Base-by-base conservation (phyloP, 2,329 filamentous ascomycete genomes). In the Podosphaera fusca region DNA sequence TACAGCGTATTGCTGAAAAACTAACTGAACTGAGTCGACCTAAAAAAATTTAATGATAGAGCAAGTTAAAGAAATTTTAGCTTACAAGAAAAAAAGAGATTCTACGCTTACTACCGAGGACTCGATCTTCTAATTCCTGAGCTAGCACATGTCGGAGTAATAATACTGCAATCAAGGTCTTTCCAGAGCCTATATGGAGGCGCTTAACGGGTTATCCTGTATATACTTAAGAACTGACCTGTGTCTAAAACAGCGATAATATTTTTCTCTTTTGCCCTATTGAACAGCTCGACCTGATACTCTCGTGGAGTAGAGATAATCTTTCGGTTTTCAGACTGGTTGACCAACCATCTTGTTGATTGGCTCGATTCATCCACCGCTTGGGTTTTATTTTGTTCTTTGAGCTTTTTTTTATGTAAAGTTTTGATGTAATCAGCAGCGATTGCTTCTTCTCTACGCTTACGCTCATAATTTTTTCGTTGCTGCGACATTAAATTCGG, bases 171-270 rank as follows among this genome's bases (percentile, higher is more conserved):
- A 98, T 95, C n/a, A 95, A 74, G 0, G 92, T 98, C 70, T 98
- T 98, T 2, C 92, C 92, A 2, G 87, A 88, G 10, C 92, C 85
- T 82, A 58, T 29, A 63, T 50, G 57, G 51, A 29, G n/a, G 52
- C 38, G n/a, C 21, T 7, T 6, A 6, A 33, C n/a, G 14, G 35
- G 33, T 10, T 12, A 42, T 42, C 38, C n/a, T 42, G 38, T 4
- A 31, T 9, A 31, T 14, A 10, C 21, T 38, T 12, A 30, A 55
- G 55, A 7, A 55, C 64, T 55, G 67, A 81, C 81, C 87, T n/a
- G 90, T 95, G 65, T 94, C 88, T 0, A 96, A 75, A 0, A 98
- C 92, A 0, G 92, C 89, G 62, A 98, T 94, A 6, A 83, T 85
- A 66, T 98, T 98, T 62, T 82, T 78, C 55, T 77, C 66, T 66